Base-by-base conservation (phyloP, 371 early-diverging fungal genomes). In the Rhizopus sp. region DNA sequence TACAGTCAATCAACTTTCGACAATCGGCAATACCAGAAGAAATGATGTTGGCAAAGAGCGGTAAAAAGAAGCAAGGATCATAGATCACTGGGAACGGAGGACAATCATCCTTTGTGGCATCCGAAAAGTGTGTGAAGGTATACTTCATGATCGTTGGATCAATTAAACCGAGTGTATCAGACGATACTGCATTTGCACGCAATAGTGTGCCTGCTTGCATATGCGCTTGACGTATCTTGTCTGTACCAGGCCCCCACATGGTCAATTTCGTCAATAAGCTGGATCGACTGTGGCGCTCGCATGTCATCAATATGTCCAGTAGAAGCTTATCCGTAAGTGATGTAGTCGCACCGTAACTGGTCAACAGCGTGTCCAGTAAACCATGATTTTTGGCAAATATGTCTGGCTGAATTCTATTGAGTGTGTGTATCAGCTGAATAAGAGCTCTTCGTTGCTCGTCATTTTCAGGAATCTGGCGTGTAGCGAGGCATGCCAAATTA, bases 41-140 rank as follows among this genome's bases (percentile, higher is more conserved):
- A 33, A 91, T 69, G 47, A 77, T 59, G 9, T 79, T 83, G 0
- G 86, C 84, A 66, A 90, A 82, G 12, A 91, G 68, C 1, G 92
- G 90, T 17, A 91, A 61, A 57, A 91, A 78, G 66, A 90, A 93
- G 6, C 75, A 67, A 33, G 84, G 80, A 60, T 92, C 91, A 56
- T 92, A 93, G 9, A 67, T 23, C 23, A 23, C 7, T 15, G 17
- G 48, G 4, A 47, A 45, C 7, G 40, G 2, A n/a, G 48, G 39
- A 42, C 50, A 23, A 72, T 41, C 10, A 62, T 38, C 7, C 48
- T 37, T 23, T 78, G 7, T 29, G 30, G 4, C 70, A 2, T 77
- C 30, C 15, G 85, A 82, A 51, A 87, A 86, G 57, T 81, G 78
- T 1, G 80, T 79, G 38, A 83, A 72, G 7, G 89, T 82, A 52